A percentile compares a stretch with the other conserved stretches of the same genome.
Evolutionary conservation across 805 yeast species (phyloP).

Genomic region (Saccharomycopsis sp.): DNA sequence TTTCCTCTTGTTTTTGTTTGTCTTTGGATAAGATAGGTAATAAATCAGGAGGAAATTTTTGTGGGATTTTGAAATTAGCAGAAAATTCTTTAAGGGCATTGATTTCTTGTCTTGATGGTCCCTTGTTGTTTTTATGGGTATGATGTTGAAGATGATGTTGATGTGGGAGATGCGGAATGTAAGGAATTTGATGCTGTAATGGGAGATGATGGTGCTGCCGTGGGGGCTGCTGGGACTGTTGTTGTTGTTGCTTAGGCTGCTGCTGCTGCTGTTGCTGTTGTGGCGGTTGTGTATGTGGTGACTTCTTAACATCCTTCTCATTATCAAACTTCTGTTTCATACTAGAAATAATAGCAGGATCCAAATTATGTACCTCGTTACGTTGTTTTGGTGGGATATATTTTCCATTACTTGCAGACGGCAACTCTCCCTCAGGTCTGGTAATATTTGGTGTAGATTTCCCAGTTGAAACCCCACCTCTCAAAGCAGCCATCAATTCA

Average conservation of each 20-base stretch:
- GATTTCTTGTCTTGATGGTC: constrained; percentile 49
- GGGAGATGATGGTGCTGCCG: constrained; percentile 27
- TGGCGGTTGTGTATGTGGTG: constrained; percentile 4
- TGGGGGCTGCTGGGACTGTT: constrained; percentile 22
- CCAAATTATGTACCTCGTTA: constrained; percentile 38
- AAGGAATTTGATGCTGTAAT: constrained; percentile 20
- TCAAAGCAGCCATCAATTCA: constrained; percentile 42
- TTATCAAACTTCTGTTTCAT: constrained; percentile 1
- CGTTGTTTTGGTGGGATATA: constrained; percentile 55
- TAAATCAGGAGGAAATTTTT: constrained; percentile 53
- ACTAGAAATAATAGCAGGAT: constrained; percentile 61
- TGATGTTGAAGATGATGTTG: constrained; percentile 24
- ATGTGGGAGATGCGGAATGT: constrained; percentile 2
- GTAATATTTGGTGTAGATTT: not conserved
- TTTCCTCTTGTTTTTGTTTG: constrained; percentile 56
- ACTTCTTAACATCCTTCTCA: not conserved
- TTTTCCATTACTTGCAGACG: constrained; percentile 30
- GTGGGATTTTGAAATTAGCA: constrained; percentile 71
- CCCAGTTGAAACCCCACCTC: constrained; percentile 15
- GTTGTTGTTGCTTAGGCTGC: constrained; percentile 15
- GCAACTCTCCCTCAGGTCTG: constrained; percentile 19
- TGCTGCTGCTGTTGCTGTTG: constrained; percentile 7
- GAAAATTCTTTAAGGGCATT: constrained; percentile 71
- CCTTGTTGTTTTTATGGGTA: constrained; percentile 12
- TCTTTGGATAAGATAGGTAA: constrained; percentile 67